These are phyloP conservation scores for Phytophthora quininea DNA, from an alignment of 352 stramenopile species.

Conservation along the genomic window DNA sequence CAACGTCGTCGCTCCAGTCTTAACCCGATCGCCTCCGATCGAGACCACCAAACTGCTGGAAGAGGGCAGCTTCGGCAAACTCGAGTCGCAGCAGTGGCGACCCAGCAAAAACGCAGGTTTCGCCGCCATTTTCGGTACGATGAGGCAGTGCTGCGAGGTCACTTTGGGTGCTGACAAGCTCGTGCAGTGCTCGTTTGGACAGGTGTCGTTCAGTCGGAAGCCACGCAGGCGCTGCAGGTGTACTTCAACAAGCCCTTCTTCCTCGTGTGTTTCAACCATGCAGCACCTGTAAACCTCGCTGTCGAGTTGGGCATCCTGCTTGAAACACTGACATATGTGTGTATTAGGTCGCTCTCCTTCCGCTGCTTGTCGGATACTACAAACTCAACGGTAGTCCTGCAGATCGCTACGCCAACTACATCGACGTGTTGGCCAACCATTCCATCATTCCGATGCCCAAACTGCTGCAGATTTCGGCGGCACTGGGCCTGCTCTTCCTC, in stretches of 20 bases:
- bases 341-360: conserved; percentile 44
- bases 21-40: conserved; percentile 11
- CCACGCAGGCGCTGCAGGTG: conserved; percentile 14
- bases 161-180: not conserved
- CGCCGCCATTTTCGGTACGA: conserved; percentile 27
- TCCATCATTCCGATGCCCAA: conserved; percentile 40
- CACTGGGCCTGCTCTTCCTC: conserved; percentile 47
- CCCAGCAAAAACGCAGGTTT: conserved; percentile 30
- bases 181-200: conserved; percentile 11
- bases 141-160: not conserved
- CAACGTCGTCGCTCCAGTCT: conserved; percentile 23
- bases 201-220: conserved; percentile 15
- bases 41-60: conserved; percentile 34
- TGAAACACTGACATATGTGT: not conserved
- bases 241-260: conserved; percentile 55
- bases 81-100: conserved; percentile 19
- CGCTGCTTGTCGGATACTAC: conserved; percentile 44
- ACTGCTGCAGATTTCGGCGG: conserved; percentile 42
- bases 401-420: conserved; percentile 25
- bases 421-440: conserved; percentile 40
- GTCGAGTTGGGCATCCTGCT: not conserved
- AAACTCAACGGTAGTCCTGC: conserved; percentile 30
- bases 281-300: conserved; percentile 31
- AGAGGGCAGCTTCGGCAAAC: conserved; percentile 15
- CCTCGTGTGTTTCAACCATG: conserved; percentile 63